Evolutionary conservation across 202 grass and related monocot genomes (phyloP).

Genomic region (Saccharum hybrid): DNA sequence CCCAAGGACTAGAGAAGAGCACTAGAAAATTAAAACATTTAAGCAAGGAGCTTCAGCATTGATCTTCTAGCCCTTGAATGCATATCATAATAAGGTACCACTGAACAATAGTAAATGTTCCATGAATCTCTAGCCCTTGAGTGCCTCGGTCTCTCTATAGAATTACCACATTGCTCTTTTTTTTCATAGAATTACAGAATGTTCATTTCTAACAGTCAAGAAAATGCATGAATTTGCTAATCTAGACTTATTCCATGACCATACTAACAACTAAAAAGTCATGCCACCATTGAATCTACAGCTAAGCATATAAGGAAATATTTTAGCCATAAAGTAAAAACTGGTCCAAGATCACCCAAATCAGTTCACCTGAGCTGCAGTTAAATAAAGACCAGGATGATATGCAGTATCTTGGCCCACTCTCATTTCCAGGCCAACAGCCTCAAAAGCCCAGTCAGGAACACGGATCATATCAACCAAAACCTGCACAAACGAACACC

Average conservation of each 20-base stretch:
- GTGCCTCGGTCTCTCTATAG: neutral
- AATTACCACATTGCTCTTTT: slow-evolving; percentile 9
- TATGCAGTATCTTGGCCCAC: slow-evolving; percentile 94
- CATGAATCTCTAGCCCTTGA: neutral
- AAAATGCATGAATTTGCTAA: slow-evolving; percentile 14
- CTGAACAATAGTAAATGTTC: neutral
- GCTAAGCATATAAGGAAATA: slow-evolving; percentile 10
- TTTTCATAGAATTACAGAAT: slow-evolving; percentile 14
- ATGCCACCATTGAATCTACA: neutral
- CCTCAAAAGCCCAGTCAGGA: slow-evolving; percentile 94
- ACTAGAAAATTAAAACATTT: slow-evolving; percentile 19
- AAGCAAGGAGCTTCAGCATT: neutral
- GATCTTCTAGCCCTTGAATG: slow-evolving; percentile 40
- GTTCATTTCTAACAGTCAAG: slow-evolving; percentile 1
- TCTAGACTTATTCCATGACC: neutral
- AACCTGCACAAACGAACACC: slow-evolving; percentile 54
- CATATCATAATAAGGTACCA: neutral
- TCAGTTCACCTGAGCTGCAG: slow-evolving; percentile 68
- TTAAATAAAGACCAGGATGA: slow-evolving; percentile 95
- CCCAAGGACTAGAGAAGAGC: neutral
- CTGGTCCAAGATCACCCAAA: neutral
- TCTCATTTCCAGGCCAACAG: slow-evolving; percentile 86
- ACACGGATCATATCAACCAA: slow-evolving; percentile 95
- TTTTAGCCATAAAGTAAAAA: slow-evolving; percentile 3
- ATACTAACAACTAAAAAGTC: neutral